A percentile compares a stretch with the other conserved stretches of the same genome.
Evolutionary conservation across 75 land plant species (phyloP).

Genomic region (Azolla pinnata): DNA sequence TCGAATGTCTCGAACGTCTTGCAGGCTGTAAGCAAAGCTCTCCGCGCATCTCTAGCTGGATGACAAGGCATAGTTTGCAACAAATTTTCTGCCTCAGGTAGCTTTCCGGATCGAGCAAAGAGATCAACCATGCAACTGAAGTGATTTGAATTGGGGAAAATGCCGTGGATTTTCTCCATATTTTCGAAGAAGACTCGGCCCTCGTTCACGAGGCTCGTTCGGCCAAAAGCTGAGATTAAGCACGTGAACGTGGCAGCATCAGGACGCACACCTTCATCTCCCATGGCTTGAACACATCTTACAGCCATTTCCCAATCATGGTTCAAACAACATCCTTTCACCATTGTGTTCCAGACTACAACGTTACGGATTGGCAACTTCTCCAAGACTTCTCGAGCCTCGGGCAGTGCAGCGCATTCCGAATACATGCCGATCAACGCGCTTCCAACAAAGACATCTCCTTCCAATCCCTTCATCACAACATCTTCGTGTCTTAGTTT

Average conservation of each 20-base stretch:
- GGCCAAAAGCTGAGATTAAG: constrained; percentile 43
- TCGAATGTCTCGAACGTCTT: constrained; percentile 14
- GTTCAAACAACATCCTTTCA: constrained; percentile 25
- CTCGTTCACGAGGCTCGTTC: neutral
- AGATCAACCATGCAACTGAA: constrained; percentile 68
- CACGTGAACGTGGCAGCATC: constrained; percentile 32
- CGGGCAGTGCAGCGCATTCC: constrained; percentile 21
- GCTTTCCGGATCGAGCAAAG: constrained; percentile 37
- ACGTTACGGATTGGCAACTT: constrained; percentile 18
- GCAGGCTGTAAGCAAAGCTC: constrained; percentile 21
- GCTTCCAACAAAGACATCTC: constrained; percentile 22
- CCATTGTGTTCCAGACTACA: constrained; percentile 55
- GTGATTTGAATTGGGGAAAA: constrained; percentile 38
- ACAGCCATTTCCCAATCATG: constrained; percentile 25
- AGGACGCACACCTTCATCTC: constrained; percentile 29
- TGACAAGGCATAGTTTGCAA: constrained; percentile 11
- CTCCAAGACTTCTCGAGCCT: constrained; percentile 29
- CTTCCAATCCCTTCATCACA: constrained; percentile 19
- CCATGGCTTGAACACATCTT: constrained; percentile 33
- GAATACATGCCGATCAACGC: constrained; percentile 49
- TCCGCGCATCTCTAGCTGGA: constrained; percentile 16
- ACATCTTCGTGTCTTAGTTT: constrained; percentile 31
- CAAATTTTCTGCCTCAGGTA: constrained; percentile 15
- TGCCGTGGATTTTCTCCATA: constrained; percentile 6
- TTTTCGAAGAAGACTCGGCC: neutral